A percentile compares a stretch with the other conserved stretches of the same genome.
Conservation (phyloP, 2,329 filamentous ascomycete genomes). For the Coniella vitis region DNA sequence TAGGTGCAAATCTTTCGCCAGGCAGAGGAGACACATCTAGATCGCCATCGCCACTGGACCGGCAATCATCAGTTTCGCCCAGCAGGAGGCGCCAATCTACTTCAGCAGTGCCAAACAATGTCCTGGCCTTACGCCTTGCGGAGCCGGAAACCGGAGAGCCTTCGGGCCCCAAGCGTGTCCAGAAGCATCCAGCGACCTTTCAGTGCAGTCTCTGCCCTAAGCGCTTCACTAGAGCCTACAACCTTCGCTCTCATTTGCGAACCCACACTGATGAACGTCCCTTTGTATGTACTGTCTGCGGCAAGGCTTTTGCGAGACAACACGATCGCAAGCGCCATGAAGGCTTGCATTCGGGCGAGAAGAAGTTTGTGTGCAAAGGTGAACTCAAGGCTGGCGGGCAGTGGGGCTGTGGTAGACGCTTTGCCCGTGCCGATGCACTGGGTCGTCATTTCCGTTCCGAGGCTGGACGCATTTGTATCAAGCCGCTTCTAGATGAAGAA, state of each 20-base stretch:
- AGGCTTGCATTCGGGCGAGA: conserved; percentile 91
- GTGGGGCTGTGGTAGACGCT: conserved; percentile 91
- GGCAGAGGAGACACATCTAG: conserved; percentile 41
- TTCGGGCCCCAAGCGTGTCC: conserved; percentile 66
- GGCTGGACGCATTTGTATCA: conserved; percentile 92
- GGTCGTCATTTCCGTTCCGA: conserved; percentile 94
- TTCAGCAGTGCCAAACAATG: conserved; percentile 54
- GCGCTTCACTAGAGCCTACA: conserved; percentile 93
- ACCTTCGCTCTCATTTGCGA: conserved; percentile 86
- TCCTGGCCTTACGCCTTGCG: conserved; percentile 81
- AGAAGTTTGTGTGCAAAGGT: conserved; percentile 96
- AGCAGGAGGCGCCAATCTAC: conserved; percentile 55
- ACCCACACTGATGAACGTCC: conserved; percentile 97
- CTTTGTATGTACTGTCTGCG: conserved; percentile 94
- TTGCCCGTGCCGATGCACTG: conserved; percentile 90
- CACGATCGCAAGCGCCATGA: conserved; percentile 97
- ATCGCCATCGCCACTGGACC: conserved; percentile 54
- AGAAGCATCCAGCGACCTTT: conserved; percentile 97
- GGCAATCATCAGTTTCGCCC: conserved; percentile 38
- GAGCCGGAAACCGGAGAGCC: conserved; percentile 76
- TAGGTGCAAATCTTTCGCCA: conserved; percentile 37
- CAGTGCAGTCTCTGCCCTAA: conserved; percentile 92
- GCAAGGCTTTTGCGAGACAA: conserved; percentile 94
- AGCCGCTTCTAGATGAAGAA: conserved; percentile 93
- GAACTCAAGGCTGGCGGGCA: conserved; percentile 74